A percentile compares a stretch with the other conserved stretches of the same genome.
phyloP scores from a whole-genome alignment of 1,284 basidiomycete species.

The Puccinia coronata region DNA sequence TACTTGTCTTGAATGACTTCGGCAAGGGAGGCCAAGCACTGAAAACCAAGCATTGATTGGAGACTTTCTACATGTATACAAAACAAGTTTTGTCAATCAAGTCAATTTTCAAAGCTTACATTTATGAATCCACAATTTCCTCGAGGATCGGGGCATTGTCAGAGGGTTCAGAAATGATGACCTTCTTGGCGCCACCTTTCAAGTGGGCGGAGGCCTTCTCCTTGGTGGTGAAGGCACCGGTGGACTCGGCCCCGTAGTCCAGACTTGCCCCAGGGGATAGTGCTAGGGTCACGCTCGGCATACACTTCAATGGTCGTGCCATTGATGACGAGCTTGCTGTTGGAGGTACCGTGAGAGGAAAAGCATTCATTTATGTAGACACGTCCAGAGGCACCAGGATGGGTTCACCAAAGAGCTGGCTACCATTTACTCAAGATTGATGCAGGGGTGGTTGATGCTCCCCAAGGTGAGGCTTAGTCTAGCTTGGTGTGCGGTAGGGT shows the following conservation, averaged over 20 bases:
- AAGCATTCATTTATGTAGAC: neutral
- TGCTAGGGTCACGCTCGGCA: constrained; percentile 80
- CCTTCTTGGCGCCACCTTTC: constrained; percentile 99
- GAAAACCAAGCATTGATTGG: neutral
- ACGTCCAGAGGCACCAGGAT: neutral
- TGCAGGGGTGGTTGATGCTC: constrained; percentile 73
- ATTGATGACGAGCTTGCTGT: constrained; percentile 86
- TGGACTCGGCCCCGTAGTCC: constrained; percentile 97
- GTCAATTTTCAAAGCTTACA: constrained; percentile 58
- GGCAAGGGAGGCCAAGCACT: constrained; percentile 91
- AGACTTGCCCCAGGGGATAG: constrained; percentile 78
- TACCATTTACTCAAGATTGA: constrained; percentile 92
- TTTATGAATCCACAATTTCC: constrained; percentile 94
- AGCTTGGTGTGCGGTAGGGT: no score
- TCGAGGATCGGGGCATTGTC: constrained; percentile 95
- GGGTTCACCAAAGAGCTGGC: neutral
- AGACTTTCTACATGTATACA: neutral
- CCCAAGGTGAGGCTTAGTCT: no score
- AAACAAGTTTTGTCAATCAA: neutral
- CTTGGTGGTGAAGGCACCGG: constrained; percentile 97
- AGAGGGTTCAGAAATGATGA: constrained; percentile 98
- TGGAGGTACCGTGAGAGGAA: constrained; percentile 68
- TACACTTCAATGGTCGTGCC: constrained; percentile 78
- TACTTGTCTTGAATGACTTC: constrained; percentile 98
- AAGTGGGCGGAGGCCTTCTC: constrained; percentile 87